phyloP scores from a whole-genome alignment of 2,329 filamentous ascomycete species.

The Epichloe baconii region DNA sequence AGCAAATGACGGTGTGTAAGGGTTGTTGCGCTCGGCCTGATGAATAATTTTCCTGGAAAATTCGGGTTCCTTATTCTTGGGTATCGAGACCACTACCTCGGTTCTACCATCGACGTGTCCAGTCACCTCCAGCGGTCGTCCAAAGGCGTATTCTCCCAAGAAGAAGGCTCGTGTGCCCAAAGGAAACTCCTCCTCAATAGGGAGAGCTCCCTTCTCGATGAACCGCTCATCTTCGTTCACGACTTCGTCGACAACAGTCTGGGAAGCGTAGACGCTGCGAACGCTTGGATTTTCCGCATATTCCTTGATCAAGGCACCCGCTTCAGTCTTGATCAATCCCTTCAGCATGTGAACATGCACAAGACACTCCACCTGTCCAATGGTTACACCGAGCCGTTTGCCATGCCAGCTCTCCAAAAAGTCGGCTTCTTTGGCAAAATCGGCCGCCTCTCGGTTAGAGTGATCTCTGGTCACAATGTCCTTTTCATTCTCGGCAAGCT shows the following conservation, averaged over 20 bases:
- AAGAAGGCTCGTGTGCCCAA: slow-evolving; percentile 76
- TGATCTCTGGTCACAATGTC: slow-evolving; percentile 60
- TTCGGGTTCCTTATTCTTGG: slow-evolving; percentile 62
- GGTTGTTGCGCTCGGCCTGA: slow-evolving; percentile 54
- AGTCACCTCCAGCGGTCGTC: slow-evolving; percentile 72
- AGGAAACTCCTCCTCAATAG: slow-evolving; percentile 87
- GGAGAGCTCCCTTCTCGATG: slow-evolving; percentile 76
- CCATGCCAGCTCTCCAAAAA: slow-evolving; percentile 79
- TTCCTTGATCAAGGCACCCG: slow-evolving; percentile 84
- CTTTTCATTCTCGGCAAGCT: slow-evolving; percentile 50
- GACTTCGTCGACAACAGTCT: slow-evolving; percentile 81
- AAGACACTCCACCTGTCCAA: slow-evolving; percentile 75
- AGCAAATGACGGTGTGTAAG: slow-evolving; percentile 77
- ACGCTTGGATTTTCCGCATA: slow-evolving; percentile 76
- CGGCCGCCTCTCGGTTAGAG: slow-evolving; percentile 59
- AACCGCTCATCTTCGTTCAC: slow-evolving; percentile 87
- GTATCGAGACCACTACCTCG: slow-evolving; percentile 62
- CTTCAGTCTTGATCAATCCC: slow-evolving; percentile 78
- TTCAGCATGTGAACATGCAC: slow-evolving; percentile 90
- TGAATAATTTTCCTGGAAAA: slow-evolving; percentile 66
- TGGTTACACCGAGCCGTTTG: slow-evolving; percentile 78
- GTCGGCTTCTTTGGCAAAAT: slow-evolving; percentile 73
- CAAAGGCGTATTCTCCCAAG: slow-evolving; percentile 85
- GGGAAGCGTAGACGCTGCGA: slow-evolving; percentile 81
- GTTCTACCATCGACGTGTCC: slow-evolving; percentile 63